phyloP scores from a whole-genome alignment of 2,329 filamentous ascomycete species.

The Magnaporthales sp. region DNA sequence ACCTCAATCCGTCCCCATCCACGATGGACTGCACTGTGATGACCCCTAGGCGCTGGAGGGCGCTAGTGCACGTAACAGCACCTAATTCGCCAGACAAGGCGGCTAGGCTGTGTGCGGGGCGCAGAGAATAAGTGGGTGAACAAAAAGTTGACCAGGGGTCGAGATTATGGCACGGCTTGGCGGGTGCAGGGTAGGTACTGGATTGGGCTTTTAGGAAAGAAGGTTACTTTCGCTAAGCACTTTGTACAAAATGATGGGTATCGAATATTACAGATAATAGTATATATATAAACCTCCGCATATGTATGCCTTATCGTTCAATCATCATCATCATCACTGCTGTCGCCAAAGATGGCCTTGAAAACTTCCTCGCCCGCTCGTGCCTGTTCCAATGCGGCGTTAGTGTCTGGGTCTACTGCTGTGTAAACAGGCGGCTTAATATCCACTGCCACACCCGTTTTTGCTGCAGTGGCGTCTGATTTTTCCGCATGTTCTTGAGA shows the following conservation, averaged over 20 bases:
- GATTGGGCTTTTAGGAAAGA: background rate
- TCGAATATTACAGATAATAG: background rate
- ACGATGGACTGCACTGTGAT: background rate
- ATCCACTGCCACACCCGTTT: background rate
- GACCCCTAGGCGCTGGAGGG: background rate
- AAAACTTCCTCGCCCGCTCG: constrained; percentile 76
- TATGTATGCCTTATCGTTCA: too few relatives aligned
- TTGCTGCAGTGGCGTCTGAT: background rate
- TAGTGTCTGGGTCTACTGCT: constrained; percentile 61
- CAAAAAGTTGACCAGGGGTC: constrained; percentile 2
- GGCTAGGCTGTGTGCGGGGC: background rate
- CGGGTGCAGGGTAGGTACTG: background rate
- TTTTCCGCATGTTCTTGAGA: background rate
- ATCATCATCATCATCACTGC: constrained; percentile 52
- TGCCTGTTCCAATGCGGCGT: constrained; percentile 68
- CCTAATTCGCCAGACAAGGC: background rate
- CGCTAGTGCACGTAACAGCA: background rate
- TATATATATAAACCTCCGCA: background rate
- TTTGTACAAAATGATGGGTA: background rate
- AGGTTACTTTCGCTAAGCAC: background rate
- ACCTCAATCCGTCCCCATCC: background rate
- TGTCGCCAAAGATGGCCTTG: constrained; percentile 87
- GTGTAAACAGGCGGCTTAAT: background rate
- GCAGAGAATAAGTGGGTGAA: background rate
- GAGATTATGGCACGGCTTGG: background rate